Evolutionary conservation across 2,329 filamentous ascomycete genomes (phyloP).

Genomic region (Sphaerulina vaccinii): DNA sequence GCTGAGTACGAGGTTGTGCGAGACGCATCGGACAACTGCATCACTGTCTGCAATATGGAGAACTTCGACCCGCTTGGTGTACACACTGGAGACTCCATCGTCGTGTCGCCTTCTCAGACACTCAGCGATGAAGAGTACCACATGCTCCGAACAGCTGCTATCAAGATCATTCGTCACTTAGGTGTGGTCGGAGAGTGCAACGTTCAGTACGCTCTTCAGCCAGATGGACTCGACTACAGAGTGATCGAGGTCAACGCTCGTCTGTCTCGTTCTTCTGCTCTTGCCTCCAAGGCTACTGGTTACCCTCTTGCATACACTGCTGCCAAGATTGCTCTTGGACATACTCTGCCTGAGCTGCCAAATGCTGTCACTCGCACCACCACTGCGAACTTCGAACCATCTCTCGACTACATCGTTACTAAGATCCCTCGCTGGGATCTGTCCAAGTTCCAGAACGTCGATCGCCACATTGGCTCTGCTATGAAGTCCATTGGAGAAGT

Average conservation of each 20-base stretch:
- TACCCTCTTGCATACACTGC: conserved; percentile 97
- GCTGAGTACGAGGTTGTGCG: conserved; percentile 98
- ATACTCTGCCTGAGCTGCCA: conserved; percentile 90
- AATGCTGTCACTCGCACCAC: conserved; percentile 99
- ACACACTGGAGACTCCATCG: conserved; percentile 97
- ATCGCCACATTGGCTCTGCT: conserved; percentile 92
- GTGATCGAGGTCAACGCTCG: conserved; percentile 99
- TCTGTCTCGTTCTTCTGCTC: conserved; percentile 92
- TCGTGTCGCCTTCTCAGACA: conserved; percentile 94
- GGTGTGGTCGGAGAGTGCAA: conserved; percentile 99
- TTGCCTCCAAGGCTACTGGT: conserved; percentile 96
- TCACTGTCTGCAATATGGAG: conserved; percentile 98
- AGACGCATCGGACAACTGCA: conserved; percentile 97
- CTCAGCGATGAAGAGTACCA: conserved; percentile 98
- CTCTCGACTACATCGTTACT: conserved; percentile 94
- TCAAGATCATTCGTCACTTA: conserved; percentile 96
- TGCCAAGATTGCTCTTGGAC: conserved; percentile 95
- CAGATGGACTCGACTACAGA: conserved; percentile 94
- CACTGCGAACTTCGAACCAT: conserved; percentile 97
- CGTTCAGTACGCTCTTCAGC: conserved; percentile 94
- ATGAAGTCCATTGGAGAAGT: conserved; percentile 99
- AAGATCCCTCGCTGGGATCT: conserved; percentile 99
- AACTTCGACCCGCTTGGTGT: conserved; percentile 98
- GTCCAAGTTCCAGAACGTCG: conserved; percentile 98
- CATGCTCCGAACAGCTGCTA: conserved; percentile 95